Conservation (phyloP, 2,329 filamentous ascomycete genomes). For the Rhinocladiella similis region DNA sequence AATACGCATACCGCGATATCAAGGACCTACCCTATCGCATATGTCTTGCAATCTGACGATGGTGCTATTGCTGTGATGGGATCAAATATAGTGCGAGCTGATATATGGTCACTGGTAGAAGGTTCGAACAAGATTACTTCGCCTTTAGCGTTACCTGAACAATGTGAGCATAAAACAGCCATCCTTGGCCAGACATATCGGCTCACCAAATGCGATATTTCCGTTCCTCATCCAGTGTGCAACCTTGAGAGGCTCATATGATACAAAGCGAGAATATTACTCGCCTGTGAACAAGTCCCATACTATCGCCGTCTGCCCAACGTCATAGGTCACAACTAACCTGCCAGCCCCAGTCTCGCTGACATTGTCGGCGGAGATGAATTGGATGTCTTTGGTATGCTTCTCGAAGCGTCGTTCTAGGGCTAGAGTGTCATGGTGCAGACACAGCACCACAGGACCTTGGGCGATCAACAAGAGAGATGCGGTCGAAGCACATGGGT, state of each 20-base stretch:
- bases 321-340: conserved; percentile 90
- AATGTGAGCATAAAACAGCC: conserved; percentile 21
- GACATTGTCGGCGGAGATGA: conserved; percentile 86
- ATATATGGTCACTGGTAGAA: conserved; percentile 87
- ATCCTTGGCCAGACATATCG: conserved; percentile 3
- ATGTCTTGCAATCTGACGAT: conserved; percentile 84
- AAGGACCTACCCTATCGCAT: conserved; percentile 77
- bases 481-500: conserved; percentile 86
- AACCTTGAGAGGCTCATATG: conserved; percentile 80
- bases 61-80: conserved; percentile 93
- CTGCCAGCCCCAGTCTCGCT: conserved; percentile 84
- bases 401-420: conserved; percentile 83
- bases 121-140: conserved; percentile 95
- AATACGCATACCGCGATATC: not conserved
- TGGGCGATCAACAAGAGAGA: conserved; percentile 88
- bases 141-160: conserved; percentile 81
- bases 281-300: conserved; percentile 94
- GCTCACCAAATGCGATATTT: conserved; percentile 90
- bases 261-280: conserved; percentile 87
- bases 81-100: conserved; percentile 87
- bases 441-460: conserved; percentile 76
- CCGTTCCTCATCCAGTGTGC: conserved; percentile 97
- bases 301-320: conserved; percentile 85
- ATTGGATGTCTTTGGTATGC: conserved; percentile 78
- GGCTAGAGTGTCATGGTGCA: conserved; percentile 88